Evolutionary conservation across 2,329 filamentous ascomycete genomes (phyloP).

Genomic region (Plectosphaerella sp.): DNA sequence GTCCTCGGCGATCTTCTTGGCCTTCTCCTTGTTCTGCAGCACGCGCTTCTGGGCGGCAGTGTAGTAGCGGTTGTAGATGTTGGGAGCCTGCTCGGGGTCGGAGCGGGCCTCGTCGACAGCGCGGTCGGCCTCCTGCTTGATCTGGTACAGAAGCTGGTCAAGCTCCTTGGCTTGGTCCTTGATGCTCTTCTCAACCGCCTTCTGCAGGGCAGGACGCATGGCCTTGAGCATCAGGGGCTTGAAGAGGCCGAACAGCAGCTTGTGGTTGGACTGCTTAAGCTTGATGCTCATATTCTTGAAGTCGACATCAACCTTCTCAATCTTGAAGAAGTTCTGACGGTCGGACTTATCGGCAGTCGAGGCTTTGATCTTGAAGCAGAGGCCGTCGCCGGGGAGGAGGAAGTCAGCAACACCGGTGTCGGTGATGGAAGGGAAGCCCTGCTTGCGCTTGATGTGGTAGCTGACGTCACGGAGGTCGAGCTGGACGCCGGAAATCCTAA

Average conservation of each 20-base stretch:
- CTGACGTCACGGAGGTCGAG: slow-evolving; percentile 88
- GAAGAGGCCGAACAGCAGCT: slow-evolving; percentile 78
- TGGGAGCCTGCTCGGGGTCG: slow-evolving; percentile 69
- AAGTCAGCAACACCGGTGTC: slow-evolving; percentile 89
- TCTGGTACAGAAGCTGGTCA: slow-evolving; percentile 67
- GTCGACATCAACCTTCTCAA: slow-evolving; percentile 81
- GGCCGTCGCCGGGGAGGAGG: slow-evolving; percentile 78
- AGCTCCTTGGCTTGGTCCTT: slow-evolving; percentile 74
- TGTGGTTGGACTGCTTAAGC: slow-evolving; percentile 92
- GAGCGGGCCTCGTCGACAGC: slow-evolving; percentile 61
- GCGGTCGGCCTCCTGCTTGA: slow-evolving; percentile 79
- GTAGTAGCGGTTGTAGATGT: slow-evolving; percentile 83
- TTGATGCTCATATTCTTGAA: slow-evolving; percentile 82
- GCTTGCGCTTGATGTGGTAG: slow-evolving; percentile 93
- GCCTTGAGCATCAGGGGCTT: slow-evolving; percentile 84
- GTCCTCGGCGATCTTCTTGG: slow-evolving; percentile 52
- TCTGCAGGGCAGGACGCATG: slow-evolving; percentile 78
- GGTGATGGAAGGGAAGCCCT: slow-evolving; percentile 82
- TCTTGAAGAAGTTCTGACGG: slow-evolving; percentile 83
- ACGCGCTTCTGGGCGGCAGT: slow-evolving; percentile 69
- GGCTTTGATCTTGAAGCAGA: slow-evolving; percentile 88
- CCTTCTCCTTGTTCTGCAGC: slow-evolving; percentile 74
- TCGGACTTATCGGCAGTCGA: slow-evolving; percentile 75
- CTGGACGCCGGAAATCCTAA: slow-evolving; percentile 85
- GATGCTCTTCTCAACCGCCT: slow-evolving; percentile 85